Evolutionary conservation across 257 asterid species (phyloP), one percentile per base, ranked within the genome.

Genomic region (Coffea canephora): DNA sequence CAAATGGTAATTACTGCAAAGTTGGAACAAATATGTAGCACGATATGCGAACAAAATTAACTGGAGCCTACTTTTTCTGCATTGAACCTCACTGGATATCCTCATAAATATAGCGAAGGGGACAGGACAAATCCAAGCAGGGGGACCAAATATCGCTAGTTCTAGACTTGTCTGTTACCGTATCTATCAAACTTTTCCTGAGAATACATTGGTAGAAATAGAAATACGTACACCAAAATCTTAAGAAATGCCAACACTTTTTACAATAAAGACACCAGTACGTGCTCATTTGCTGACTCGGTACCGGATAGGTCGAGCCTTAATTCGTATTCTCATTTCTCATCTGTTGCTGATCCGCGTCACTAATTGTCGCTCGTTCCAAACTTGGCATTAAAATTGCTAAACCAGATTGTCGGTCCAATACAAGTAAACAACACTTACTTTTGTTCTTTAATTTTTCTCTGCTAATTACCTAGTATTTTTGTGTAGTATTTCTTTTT

Each of bases 111-210:
- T 8, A 6, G n/a, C 31, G 5, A 39, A 23, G 9, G 31, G 46
- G 57, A 71, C 36, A 45, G 57, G 57, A 46, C 55, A 45, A 43
- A 21, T 43, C 36, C 23, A 45, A 4, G 43, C 43, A 0, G n/a
- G 31, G 70, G 78, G 71, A 75, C 78, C 71, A 27, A 41, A 25
- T 59, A 75, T 59, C 57, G 43, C 61, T 55, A 36, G 78, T 55
- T 74, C 69, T 74, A 74, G 78, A 55, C 78, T 39, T 39, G 43
- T 39, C 36, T 19, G 23, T 11, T 19, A 74, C 15, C 48, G 15
- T 2, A 72, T 66, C 46, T 69, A 69, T 74, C 39, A 55, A 69
- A 12, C 13, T 15, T 31, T 67, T 36, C 2, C 25, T 23, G 12
- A 5, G 6, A 15, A 39, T 39, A 34, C 49, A 16, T 19, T 1